These are phyloP conservation scores for Colletotrichum neosansevieriae DNA, from an alignment of 2,329 filamentous ascomycete genomes.

Conservation along the genomic window DNA sequence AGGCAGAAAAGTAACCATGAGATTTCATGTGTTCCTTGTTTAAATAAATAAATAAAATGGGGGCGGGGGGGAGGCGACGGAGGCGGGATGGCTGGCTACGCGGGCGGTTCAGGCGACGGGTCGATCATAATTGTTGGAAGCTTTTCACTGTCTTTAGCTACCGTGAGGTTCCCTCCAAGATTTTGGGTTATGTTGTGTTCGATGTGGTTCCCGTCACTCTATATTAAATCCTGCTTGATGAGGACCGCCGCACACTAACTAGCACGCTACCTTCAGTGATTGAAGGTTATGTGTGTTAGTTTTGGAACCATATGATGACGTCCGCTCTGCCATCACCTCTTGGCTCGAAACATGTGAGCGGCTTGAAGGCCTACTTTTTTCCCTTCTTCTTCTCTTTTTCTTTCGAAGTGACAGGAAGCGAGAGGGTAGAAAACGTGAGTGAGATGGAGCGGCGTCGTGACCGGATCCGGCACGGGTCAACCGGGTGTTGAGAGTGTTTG, in stretches of 20 bases:
- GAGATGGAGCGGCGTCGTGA: conserved; percentile 4
- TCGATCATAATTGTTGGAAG: conserved; percentile 1
- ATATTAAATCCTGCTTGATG: background rate
- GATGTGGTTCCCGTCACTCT: conserved; percentile 6
- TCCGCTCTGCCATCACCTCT: background rate
- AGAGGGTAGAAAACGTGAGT: background rate
- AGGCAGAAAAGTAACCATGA: too few species aligned
- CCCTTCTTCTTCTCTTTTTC: background rate
- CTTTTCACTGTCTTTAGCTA: background rate
- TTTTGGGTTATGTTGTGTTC: conserved; percentile 1
- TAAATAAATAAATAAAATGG: too few species aligned
- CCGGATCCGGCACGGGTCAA: conserved; percentile 24
- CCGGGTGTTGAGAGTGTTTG: conserved; percentile 22
- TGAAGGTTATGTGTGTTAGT: background rate
- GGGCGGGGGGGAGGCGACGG: too few species aligned
- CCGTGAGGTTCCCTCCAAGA: background rate
- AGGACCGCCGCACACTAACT: too few species aligned
- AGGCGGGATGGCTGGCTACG: background rate
- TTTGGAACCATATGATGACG: background rate
- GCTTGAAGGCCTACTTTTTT: background rate
- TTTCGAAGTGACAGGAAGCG: background rate
- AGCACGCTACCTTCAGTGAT: too few species aligned
- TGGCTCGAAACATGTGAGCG: background rate
- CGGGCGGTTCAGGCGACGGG: background rate
- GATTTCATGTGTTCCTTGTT: too few species aligned